These are phyloP conservation scores for Phytophthora aleatoria DNA, from an alignment of 352 stramenopile species.

Conservation along the genomic window DNA sequence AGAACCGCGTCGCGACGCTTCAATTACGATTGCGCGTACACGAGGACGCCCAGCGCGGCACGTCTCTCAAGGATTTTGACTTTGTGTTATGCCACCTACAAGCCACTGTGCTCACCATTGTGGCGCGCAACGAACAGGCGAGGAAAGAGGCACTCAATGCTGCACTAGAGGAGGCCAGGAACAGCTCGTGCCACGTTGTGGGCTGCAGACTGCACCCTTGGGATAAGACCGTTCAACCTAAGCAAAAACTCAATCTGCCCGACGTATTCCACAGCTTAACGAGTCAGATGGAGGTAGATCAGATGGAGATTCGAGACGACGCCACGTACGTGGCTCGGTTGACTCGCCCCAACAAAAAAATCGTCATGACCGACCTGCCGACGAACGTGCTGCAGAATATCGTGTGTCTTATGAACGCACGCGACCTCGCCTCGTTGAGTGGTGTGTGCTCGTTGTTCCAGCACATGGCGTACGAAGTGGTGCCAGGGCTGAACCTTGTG, in stretches of 20 bases:
- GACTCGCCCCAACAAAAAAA: slow-evolving; percentile 26
- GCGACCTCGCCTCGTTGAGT: slow-evolving; percentile 63
- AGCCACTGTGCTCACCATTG: slow-evolving; percentile 42
- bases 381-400: slow-evolving; percentile 59
- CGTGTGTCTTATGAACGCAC: slow-evolving; percentile 63
- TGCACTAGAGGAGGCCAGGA: slow-evolving; percentile 38
- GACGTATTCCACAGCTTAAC: slow-evolving; percentile 77
- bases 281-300: slow-evolving; percentile 54
- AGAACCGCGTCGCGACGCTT: slow-evolving; percentile 48
- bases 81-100: slow-evolving; percentile 68
- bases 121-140: slow-evolving; percentile 22
- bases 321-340: slow-evolving; percentile 62
- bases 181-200: slow-evolving; percentile 68
- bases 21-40: slow-evolving; percentile 53
- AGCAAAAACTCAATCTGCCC: slow-evolving; percentile 50
- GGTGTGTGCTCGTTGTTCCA: slow-evolving; percentile 76
- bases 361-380: slow-evolving; percentile 75
- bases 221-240: slow-evolving; percentile 7
- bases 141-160: slow-evolving; percentile 14
- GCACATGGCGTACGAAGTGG: slow-evolving; percentile 84
- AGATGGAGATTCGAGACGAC: slow-evolving; percentile 78
- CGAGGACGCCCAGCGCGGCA: slow-evolving; percentile 27
- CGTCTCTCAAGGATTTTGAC: slow-evolving; percentile 58
- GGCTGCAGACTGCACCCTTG: slow-evolving; percentile 59
- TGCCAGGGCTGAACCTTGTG: slow-evolving; percentile 71